Evolutionary conservation across 345 rosid genomes (phyloP).

Genomic region (Anacardium occidentale): DNA sequence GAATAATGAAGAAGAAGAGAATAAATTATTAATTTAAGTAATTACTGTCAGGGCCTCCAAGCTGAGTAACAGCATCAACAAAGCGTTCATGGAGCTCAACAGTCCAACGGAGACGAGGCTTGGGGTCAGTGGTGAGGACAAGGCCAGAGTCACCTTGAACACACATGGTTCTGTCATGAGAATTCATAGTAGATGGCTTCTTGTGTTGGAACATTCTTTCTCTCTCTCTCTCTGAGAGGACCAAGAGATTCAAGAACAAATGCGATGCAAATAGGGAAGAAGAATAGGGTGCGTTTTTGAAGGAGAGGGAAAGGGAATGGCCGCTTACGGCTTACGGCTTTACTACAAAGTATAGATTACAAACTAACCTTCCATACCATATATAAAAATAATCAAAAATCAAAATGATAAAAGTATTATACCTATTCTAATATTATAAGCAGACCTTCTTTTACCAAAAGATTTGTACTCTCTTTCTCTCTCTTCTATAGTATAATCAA

Average conservation of each 20-base stretch:
- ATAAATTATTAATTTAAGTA: constrained; percentile 4
- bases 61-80: constrained; percentile 97
- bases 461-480: too few relatives aligned
- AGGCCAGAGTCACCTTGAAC: constrained; percentile 99
- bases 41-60: constrained; percentile 96
- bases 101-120: constrained; percentile 99
- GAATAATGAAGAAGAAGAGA: neutral
- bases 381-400: constrained; percentile 14
- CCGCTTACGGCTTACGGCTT: constrained; percentile 15
- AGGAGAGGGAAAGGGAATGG: constrained; percentile 32
- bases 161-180: constrained; percentile 85
- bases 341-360: constrained; percentile 23
- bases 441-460: constrained; percentile 26
- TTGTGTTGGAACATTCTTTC: constrained; percentile 90
- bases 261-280: constrained; percentile 78
- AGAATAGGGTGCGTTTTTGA: constrained; percentile 90
- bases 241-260: constrained; percentile 81
- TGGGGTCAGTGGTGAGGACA: constrained; percentile 99
- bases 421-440: constrained; percentile 14
- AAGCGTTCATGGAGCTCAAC: constrained; percentile 99
- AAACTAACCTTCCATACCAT: constrained; percentile 19
- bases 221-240: constrained; percentile 32
- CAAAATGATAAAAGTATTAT: constrained; percentile 6
- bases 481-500: too few relatives aligned
- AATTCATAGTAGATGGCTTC: constrained; percentile 92